Evolutionary conservation across 2,329 filamentous ascomycete genomes (phyloP).

Genomic region (Ceratocystis papillata): DNA sequence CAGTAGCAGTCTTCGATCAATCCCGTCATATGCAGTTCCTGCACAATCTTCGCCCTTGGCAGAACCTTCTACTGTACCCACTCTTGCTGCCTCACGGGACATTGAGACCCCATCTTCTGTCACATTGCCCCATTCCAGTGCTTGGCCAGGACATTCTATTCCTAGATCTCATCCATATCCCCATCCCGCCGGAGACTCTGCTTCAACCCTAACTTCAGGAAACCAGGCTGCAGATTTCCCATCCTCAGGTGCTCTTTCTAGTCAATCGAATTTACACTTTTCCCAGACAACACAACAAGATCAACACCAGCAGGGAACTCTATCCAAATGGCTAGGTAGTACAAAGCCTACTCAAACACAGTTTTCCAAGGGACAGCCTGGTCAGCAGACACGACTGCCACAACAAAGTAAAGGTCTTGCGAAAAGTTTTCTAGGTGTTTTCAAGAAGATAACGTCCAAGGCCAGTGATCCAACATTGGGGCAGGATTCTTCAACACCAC

Average conservation of each 20-base stretch:
- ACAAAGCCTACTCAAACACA: neutral
- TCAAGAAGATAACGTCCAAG: neutral
- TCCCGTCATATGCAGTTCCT: neutral
- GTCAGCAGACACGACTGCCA: neutral
- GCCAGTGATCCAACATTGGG: neutral
- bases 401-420: constrained; percentile 5
- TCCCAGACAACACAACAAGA: neutral
- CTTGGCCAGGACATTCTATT: neutral
- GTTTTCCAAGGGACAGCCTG: neutral
- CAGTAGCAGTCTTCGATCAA: constrained; percentile 6
- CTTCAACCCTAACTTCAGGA: neutral
- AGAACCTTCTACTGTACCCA: neutral
- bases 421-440: neutral
- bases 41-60: constrained; percentile 5
- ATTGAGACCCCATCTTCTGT: constrained; percentile 8
- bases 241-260: neutral
- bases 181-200: no score
- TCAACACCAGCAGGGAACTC: neutral
- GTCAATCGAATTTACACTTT: neutral
- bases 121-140: neutral
- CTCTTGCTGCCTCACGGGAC: neutral
- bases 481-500: neutral
- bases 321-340: neutral
- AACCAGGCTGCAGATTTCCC: constrained; percentile 1
- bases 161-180: neutral